phyloP scores from a whole-genome alignment of 805 yeast species.

The Nakazawaea sp. region DNA sequence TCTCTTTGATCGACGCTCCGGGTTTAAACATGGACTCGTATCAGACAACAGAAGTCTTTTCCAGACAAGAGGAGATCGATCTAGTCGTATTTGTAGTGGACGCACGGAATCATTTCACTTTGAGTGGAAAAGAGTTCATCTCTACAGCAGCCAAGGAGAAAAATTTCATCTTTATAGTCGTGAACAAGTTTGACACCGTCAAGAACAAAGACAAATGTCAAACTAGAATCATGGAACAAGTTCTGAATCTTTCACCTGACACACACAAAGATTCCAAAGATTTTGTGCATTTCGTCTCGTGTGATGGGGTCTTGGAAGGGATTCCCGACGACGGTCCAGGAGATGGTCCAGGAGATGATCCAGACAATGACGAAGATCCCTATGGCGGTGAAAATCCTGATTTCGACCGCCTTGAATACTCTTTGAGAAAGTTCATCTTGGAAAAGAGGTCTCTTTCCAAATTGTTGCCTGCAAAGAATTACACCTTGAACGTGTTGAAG shows the following conservation, averaged over 20 bases:
- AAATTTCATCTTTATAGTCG: conserved; percentile 87
- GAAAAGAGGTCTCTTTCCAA: conserved; percentile 88
- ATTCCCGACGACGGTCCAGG: conserved; percentile 30
- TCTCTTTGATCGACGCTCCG: conserved; percentile 92
- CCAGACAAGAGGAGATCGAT: conserved; percentile 96
- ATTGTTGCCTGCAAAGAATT: conserved; percentile 89
- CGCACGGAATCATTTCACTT: conserved; percentile 93
- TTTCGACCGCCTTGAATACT: conserved; percentile 79
- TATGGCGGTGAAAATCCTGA: conserved; percentile 22
- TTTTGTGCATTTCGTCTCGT: conserved; percentile 88
- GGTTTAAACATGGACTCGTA: conserved; percentile 90
- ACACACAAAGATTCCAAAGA: conserved; percentile 84
- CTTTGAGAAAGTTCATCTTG: conserved; percentile 76
- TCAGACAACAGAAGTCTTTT: conserved; percentile 90
- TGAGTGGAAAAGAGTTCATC: conserved; percentile 91
- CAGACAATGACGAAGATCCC: conserved; percentile 24
- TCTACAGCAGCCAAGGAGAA: conserved; percentile 87
- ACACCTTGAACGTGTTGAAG: conserved; percentile 55
- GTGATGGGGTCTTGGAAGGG: conserved; percentile 38
- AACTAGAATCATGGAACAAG: conserved; percentile 74
- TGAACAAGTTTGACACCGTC: conserved; percentile 86
- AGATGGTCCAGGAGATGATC: conserved; percentile 30
- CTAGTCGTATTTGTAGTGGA: conserved; percentile 92
- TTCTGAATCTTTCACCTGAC: conserved; percentile 79
- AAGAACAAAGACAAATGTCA: conserved; percentile 75